These are phyloP conservation scores for Aschersonia sp. DNA, from an alignment of 2,329 filamentous ascomycete genomes.

Conservation along the genomic window DNA sequence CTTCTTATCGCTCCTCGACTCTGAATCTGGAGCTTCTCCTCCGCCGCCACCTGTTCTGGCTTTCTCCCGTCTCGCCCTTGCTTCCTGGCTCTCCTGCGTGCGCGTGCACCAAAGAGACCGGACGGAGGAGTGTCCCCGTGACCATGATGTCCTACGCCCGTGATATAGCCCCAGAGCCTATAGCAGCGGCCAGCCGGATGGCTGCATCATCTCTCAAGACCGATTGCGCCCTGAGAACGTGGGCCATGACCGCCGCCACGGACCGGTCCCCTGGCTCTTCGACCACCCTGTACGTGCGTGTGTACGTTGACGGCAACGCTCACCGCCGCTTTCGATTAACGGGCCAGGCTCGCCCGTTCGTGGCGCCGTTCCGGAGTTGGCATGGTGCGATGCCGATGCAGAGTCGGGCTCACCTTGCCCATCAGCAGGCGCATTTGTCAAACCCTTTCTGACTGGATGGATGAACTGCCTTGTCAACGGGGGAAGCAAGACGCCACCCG, in stretches of 20 bases:
- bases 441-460: neutral
- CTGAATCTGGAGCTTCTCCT: too few relatives aligned
- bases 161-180: neutral
- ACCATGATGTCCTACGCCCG: too few relatives aligned
- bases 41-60: too few relatives aligned
- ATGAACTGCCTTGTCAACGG: neutral
- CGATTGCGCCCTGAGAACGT: neutral
- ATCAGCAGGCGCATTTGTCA: neutral
- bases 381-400: neutral
- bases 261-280: neutral
- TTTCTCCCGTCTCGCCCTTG: too few relatives aligned
- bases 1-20: too few relatives aligned
- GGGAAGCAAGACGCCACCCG: neutral
- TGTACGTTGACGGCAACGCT: neutral
- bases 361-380: neutral
- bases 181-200: neutral
- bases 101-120: too few relatives aligned
- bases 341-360: neutral
- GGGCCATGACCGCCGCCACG: neutral
- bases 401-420: neutral
- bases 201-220: neutral
- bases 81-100: too few relatives aligned
- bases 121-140: too few relatives aligned
- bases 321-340: neutral
- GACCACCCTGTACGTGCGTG: neutral